phyloP scores from a whole-genome alignment of 495 filamentous ascomycete species.

The Podospora conica region DNA sequence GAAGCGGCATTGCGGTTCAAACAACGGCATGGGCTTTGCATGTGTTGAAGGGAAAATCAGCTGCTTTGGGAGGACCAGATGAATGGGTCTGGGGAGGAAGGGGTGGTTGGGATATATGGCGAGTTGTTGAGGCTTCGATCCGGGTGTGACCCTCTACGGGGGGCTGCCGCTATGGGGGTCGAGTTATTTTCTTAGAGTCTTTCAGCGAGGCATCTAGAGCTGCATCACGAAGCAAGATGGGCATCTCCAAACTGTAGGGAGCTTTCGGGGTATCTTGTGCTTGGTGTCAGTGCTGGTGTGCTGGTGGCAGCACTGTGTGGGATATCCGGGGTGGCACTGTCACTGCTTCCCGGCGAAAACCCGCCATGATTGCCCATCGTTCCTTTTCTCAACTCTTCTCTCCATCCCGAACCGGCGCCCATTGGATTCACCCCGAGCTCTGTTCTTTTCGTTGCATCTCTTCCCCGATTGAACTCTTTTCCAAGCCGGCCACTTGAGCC shows the following conservation, averaged over 20 bases:
- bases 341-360: too few relatives aligned
- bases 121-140: background rate
- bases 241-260: background rate
- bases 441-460: background rate
- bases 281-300: background rate
- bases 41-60: background rate
- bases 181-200: background rate
- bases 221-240: background rate
- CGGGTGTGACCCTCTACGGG: background rate
- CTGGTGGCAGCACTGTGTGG: background rate
- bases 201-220: background rate
- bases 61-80: background rate
- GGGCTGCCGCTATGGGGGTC: background rate
- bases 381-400: too few relatives aligned
- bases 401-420: too few relatives aligned
- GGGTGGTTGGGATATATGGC: background rate
- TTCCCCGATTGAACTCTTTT: background rate
- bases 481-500: background rate
- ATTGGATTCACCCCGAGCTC: background rate
- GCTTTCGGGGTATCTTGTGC: background rate
- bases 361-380: too few relatives aligned
- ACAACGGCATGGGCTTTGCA: background rate
- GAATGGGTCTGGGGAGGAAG: background rate
- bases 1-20: background rate
- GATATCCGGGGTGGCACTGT: background rate